These are phyloP conservation scores for Cladosporium oxysporum DNA, from an alignment of 2,329 filamentous ascomycete species.

Conservation along the genomic window DNA sequence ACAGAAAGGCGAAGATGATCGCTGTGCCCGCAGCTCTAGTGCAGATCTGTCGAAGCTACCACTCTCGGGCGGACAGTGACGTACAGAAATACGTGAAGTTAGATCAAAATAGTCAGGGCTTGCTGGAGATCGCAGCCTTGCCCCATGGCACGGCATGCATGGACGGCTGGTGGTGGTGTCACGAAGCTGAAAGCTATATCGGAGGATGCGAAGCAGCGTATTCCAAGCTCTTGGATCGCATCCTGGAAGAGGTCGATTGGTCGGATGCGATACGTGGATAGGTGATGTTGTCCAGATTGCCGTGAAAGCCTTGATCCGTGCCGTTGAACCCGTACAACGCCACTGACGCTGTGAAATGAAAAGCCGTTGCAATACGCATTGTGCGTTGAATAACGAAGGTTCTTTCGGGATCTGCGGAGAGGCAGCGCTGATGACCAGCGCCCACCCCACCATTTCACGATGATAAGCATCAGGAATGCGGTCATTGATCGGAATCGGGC, in stretches of 20 bases:
- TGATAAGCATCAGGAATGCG: slow-evolving; percentile 7
- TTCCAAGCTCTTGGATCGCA: neutral
- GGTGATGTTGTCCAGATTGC: neutral
- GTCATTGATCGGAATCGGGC: slow-evolving; percentile 14
- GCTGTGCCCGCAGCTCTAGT: neutral
- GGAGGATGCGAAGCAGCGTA: neutral
- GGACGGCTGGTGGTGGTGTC: neutral
- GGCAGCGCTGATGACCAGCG: neutral
- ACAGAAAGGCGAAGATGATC: slow-evolving; percentile 7
- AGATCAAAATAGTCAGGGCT: slow-evolving; percentile 13
- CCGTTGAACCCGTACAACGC: neutral
- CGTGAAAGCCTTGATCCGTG: neutral
- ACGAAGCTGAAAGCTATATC: neutral
- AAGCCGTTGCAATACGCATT: neutral
- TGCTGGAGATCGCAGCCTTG: slow-evolving; percentile 10
- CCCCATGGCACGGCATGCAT: slow-evolving; percentile 2
- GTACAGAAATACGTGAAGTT: slow-evolving; percentile 11
- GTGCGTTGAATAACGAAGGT: neutral
- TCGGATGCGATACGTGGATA: neutral
- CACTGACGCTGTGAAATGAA: neutral
- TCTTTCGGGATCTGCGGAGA: slow-evolving; percentile 8
- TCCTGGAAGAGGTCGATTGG: neutral
- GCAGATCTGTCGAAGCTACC: slow-evolving; percentile 8
- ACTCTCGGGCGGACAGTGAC: slow-evolving; percentile 5
- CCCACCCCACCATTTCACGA: slow-evolving; percentile 3